These are phyloP conservation scores for Venturiaceae sp. DNA, from an alignment of 2,329 filamentous ascomycete species.

Conservation along the genomic window DNA sequence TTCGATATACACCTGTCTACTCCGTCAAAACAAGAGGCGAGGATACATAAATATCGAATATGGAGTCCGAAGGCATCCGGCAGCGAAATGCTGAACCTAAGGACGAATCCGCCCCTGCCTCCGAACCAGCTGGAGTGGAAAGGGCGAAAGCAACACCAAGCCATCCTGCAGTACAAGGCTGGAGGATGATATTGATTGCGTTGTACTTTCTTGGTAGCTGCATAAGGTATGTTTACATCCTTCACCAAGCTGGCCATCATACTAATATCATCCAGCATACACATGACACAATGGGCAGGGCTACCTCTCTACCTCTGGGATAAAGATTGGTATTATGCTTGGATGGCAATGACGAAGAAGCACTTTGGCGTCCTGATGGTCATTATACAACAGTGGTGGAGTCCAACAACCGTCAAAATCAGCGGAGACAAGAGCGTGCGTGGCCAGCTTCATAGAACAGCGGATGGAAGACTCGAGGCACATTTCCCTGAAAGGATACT, in stretches of 20 bases:
- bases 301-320: slow-evolving; percentile 64
- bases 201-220: slow-evolving; percentile 35
- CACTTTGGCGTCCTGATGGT: slow-evolving; percentile 68
- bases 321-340: slow-evolving; percentile 68
- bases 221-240: slow-evolving; percentile 20
- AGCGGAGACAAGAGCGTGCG: slow-evolving; percentile 73
- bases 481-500: slow-evolving; percentile 73
- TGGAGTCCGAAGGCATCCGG: neutral
- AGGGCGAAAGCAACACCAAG: neutral
- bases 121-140: neutral
- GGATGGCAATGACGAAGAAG: slow-evolving; percentile 79
- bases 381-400: slow-evolving; percentile 78
- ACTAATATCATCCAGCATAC: slow-evolving; percentile 26
- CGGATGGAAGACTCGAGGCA: slow-evolving; percentile 63
- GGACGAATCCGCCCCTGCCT: neutral
- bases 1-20: neutral
- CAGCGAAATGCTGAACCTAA: neutral
- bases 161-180: slow-evolving; percentile 4
- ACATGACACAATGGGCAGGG: slow-evolving; percentile 62
- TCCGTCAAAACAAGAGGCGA: neutral
- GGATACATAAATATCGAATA: neutral
- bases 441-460: slow-evolving; percentile 59
- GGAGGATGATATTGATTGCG: slow-evolving; percentile 34
- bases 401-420: slow-evolving; percentile 67
- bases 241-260: neutral